Conservation (phyloP, 192 early-diverging fungal genomes). For the Gaertneriomyces sp. region DNA sequence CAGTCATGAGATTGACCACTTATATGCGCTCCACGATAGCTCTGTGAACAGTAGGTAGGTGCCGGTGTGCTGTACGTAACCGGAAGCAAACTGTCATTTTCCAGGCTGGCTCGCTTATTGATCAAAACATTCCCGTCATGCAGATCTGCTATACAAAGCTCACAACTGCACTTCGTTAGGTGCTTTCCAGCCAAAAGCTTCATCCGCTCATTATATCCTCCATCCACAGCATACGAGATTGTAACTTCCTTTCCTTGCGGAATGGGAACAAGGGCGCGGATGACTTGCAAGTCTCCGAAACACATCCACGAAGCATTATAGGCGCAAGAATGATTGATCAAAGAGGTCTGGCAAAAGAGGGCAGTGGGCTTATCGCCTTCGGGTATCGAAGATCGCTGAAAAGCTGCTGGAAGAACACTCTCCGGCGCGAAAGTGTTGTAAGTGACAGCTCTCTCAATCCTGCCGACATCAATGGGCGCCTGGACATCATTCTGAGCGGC, state of each 20-base stretch:
- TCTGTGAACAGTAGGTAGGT: neutral
- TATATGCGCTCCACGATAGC: neutral
- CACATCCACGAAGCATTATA: constrained; percentile 9
- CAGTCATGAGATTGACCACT: neutral
- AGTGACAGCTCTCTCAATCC: neutral
- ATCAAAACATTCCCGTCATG: neutral
- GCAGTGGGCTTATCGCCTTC: constrained; percentile 5
- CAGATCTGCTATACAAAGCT: neutral
- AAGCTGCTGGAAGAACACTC: neutral
- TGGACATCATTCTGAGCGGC: neutral
- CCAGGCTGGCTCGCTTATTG: too few species aligned
- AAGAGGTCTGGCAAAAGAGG: constrained; percentile 10
- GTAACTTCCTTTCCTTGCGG: neutral
- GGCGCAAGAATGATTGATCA: constrained; percentile 17
- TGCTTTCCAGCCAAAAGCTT: neutral
- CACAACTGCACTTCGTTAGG: neutral
- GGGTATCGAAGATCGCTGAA: too few species aligned
- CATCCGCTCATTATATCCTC: neutral
- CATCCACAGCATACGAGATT: constrained; percentile 7
- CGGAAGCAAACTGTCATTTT: neutral
- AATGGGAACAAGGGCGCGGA: neutral
- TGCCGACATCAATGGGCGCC: neutral
- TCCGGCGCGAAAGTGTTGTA: neutral
- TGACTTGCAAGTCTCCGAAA: neutral
- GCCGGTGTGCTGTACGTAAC: neutral